phyloP scores from a whole-genome alignment of 257 asterid genomes.

The Penstemon barbatus region DNA sequence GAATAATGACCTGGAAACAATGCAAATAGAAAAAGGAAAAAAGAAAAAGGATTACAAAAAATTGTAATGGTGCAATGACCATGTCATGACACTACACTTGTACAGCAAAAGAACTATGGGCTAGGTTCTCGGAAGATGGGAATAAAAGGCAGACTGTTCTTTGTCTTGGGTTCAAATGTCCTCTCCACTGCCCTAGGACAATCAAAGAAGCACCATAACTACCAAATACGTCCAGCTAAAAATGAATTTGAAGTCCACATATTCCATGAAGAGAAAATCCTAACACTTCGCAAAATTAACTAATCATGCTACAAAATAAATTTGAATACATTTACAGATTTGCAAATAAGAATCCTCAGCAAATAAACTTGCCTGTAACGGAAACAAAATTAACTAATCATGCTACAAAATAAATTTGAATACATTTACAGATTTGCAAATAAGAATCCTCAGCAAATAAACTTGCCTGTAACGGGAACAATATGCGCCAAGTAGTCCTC shows the following conservation, averaged over 20 bases:
- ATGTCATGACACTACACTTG: not conserved
- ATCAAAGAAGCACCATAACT: not conserved
- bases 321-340: not conserved
- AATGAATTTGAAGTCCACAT: not conserved
- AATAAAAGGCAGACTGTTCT: not conserved
- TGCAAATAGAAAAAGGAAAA: not conserved
- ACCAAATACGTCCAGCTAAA: too few relatives aligned
- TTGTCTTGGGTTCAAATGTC: not conserved
- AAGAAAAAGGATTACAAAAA: not conserved
- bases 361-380: constrained; percentile 79
- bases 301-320: constrained; percentile 7
- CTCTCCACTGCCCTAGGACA: constrained; percentile 1
- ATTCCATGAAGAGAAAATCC: not conserved
- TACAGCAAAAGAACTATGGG: not conserved
- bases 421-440: not conserved
- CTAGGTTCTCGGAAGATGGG: not conserved
- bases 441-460: constrained; percentile 23
- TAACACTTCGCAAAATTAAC: constrained; percentile 10
- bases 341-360: constrained; percentile 15
- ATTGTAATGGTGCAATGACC: not conserved
- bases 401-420: not conserved
- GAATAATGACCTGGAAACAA: not conserved
- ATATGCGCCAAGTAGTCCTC: constrained; percentile 86
- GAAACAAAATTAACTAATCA: constrained; percentile 44
- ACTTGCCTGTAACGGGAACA: constrained; percentile 93